Evolutionary conservation across 148 eudicot genomes (phyloP).

Genomic region (Heliosperma pusillum): DNA sequence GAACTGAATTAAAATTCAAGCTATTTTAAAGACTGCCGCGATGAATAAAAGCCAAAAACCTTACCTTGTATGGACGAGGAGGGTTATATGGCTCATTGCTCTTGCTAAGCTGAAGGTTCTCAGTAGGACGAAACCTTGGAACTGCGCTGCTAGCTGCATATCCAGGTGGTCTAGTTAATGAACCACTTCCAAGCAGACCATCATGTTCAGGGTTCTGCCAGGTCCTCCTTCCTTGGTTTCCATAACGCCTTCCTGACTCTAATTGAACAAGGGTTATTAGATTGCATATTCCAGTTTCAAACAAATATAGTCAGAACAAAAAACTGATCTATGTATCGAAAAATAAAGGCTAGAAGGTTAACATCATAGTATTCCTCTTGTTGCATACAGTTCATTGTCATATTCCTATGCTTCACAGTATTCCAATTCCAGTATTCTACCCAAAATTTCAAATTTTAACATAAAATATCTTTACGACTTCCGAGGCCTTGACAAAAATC

Average conservation of each 20-base stretch:
- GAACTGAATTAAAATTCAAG: not conserved
- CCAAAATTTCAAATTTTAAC: not conserved
- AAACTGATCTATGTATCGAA: not conserved
- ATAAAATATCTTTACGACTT: not conserved
- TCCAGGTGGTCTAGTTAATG: constrained; percentile 86
- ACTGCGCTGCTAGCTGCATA: constrained; percentile 53
- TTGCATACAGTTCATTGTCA: not conserved
- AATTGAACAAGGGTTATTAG: constrained; percentile 17
- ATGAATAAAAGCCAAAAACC: constrained; percentile 15
- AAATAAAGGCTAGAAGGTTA: not conserved
- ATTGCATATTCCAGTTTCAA: constrained; percentile 1
- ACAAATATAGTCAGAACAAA: not conserved
- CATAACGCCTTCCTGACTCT: constrained; percentile 72
- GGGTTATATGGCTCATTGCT: constrained; percentile 94
- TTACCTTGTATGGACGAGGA: constrained; percentile 95
- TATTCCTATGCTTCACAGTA: not conserved
- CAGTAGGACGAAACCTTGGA: constrained; percentile 56
- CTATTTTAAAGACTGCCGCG: not conserved
- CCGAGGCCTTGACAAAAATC: not conserved
- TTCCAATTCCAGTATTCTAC: not conserved
- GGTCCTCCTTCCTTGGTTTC: constrained; percentile 56
- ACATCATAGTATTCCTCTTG: not conserved
- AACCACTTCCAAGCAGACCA: constrained; percentile 99
- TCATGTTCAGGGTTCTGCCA: constrained; percentile 90
- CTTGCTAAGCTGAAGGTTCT: constrained; percentile 52